Evolutionary conservation across 371 early-diverging fungal species (phyloP).

Genomic region (Mucor plumbeus): DNA sequence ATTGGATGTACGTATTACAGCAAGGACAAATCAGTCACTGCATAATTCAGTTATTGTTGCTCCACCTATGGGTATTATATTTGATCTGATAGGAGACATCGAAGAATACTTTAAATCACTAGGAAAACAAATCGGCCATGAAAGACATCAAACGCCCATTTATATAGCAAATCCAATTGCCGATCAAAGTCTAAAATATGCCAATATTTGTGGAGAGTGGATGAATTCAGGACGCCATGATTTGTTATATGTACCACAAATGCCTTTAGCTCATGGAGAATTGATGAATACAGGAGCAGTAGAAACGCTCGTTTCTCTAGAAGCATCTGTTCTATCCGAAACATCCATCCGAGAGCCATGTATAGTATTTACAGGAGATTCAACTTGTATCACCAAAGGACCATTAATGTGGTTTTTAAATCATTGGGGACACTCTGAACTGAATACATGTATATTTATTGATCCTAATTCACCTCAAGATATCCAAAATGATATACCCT

Average conservation of each 20-base stretch:
- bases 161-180: conserved; percentile 81
- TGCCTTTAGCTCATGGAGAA: conserved; percentile 61
- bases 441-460: conserved; percentile 39
- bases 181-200: conserved; percentile 77
- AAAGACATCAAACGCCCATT: conserved; percentile 57
- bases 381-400: conserved; percentile 32
- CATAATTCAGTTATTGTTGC: conserved; percentile 78
- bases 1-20: conserved; percentile 17
- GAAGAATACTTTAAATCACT: conserved; percentile 56
- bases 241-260: conserved; percentile 59
- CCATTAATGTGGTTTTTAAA: conserved; percentile 40
- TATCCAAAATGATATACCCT: conserved; percentile 15
- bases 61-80: conserved; percentile 71
- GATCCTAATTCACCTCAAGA: conserved; percentile 26
- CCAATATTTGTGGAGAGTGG: conserved; percentile 91
- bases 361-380: conserved; percentile 70
- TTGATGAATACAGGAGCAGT: conserved; percentile 51
- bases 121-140: conserved; percentile 46
- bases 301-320: conserved; percentile 36
- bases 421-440: conserved; percentile 32
- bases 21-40: conserved; percentile 60
- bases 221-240: conserved; percentile 68
- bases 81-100: conserved; percentile 75
- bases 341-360: conserved; percentile 61
- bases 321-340: conserved; percentile 43